A percentile compares a stretch with the other conserved stretches of the same genome.
Evolutionary conservation across 495 filamentous ascomycete genomes (phyloP).

Genomic region (Daldinia decipiens): DNA sequence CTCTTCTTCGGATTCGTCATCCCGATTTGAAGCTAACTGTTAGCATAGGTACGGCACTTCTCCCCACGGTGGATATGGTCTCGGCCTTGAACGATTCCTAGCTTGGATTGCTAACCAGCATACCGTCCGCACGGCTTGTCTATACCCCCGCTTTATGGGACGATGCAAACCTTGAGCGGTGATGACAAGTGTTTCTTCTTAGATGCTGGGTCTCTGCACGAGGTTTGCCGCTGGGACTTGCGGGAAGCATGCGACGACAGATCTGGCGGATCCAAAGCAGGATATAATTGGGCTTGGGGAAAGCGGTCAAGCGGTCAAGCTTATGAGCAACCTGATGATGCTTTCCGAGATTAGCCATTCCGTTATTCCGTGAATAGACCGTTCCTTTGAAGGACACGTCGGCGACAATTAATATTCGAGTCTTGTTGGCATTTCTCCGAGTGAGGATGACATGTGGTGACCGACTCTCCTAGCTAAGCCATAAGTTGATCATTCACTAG

Average conservation of each 20-base stretch:
- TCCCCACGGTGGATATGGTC: slow-evolving; percentile 94
- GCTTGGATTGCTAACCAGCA: slow-evolving; percentile 95
- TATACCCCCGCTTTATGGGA: slow-evolving; percentile 95
- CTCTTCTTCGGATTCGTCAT: neutral
- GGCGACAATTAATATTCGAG: neutral
- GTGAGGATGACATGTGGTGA: slow-evolving; percentile 13
- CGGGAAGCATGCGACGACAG: slow-evolving; percentile 16
- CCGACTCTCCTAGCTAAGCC: slow-evolving; percentile 22
- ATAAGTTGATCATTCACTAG: slow-evolving; percentile 10
- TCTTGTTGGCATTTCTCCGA: slow-evolving; percentile 6
- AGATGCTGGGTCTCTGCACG: slow-evolving; percentile 20
- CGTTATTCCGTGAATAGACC: slow-evolving; percentile 15
- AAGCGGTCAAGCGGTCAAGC: slow-evolving; percentile 40
- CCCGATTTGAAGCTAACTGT: slow-evolving; percentile 42
- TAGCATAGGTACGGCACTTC: slow-evolving; percentile 83
- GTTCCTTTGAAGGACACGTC: slow-evolving; percentile 17
- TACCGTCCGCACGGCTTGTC: slow-evolving; percentile 86
- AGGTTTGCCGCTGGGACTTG: slow-evolving; percentile 8
- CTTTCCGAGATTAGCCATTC: slow-evolving; percentile 23
- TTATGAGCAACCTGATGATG: slow-evolving; percentile 20
- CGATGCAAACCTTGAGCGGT: slow-evolving; percentile 83
- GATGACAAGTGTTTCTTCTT: slow-evolving; percentile 7
- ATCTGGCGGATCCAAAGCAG: slow-evolving; percentile 20
- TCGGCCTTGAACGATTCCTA: slow-evolving; percentile 94
- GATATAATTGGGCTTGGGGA: slow-evolving; percentile 33